Conservation (phyloP, 208 protist genomes). For the Trypanosoma platydactyli region DNA sequence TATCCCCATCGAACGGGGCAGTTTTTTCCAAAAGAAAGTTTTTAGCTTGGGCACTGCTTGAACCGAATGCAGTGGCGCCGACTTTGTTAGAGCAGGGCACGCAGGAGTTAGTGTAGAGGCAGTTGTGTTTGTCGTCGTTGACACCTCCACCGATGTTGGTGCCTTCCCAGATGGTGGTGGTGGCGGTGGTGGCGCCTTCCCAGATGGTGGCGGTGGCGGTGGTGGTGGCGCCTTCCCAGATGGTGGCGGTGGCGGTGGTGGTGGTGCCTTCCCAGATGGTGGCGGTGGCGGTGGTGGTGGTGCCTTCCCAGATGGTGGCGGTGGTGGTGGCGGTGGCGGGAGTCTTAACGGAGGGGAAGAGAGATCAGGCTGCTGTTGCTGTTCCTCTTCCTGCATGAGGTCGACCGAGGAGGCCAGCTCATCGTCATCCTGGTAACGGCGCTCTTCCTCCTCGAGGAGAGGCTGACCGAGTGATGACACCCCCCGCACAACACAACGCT, state of each 20-base stretch:
- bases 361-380: slow-evolving; percentile 10
- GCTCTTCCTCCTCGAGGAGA: slow-evolving; percentile 49
- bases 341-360: slow-evolving; percentile 2
- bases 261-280: too few species aligned
- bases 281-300: too few species aligned
- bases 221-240: too few species aligned
- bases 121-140: too few species aligned
- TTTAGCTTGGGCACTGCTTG: slow-evolving; percentile 64
- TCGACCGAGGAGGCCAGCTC: slow-evolving; percentile 21
- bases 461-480: slow-evolving; percentile 6
- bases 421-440: slow-evolving; percentile 59
- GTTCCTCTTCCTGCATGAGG: not conserved
- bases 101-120: slow-evolving; percentile 36
- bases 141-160: too few species aligned
- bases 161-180: slow-evolving; percentile 25
- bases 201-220: too few species aligned
- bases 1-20: slow-evolving; percentile 53
- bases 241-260: too few species aligned
- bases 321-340: slow-evolving; percentile 23
- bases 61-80: slow-evolving; percentile 16
- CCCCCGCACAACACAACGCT: not conserved
- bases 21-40: slow-evolving; percentile 83
- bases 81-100: not conserved
- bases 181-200: not conserved
- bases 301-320: slow-evolving; percentile 8